A percentile compares a stretch with the other conserved stretches of the same genome.
Evolutionary conservation across 257 asterid genomes (phyloP).

Genomic region (Gardenia jasminoides): DNA sequence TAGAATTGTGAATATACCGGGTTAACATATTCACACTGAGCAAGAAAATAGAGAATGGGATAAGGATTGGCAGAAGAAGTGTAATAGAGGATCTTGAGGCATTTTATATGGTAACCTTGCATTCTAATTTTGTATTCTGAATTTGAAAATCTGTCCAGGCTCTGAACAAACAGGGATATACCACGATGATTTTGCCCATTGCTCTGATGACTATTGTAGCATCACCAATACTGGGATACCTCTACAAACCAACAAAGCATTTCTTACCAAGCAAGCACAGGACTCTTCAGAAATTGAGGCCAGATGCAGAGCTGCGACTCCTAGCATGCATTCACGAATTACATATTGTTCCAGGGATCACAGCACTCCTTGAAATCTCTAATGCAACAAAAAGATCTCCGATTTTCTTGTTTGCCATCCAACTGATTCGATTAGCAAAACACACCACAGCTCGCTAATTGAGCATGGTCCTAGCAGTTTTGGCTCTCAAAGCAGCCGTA

Average conservation of each 20-base stretch:
- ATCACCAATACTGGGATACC: constrained; percentile 22
- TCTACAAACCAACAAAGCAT: constrained; percentile 15
- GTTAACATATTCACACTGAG: too few relatives aligned
- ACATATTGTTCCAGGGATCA: constrained; percentile 23
- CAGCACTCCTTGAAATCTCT: constrained; percentile 14
- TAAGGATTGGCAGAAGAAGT: too few relatives aligned
- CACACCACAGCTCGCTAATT: constrained; percentile 24
- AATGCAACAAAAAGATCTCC: constrained; percentile 26
- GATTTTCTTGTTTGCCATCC: constrained; percentile 21
- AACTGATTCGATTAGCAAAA: constrained; percentile 24
- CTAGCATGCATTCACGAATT: constrained; percentile 27
- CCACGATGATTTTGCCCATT: constrained; percentile 15
- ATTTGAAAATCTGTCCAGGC: constrained; percentile 7
- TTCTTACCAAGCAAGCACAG: constrained; percentile 24
- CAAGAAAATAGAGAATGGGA: too few relatives aligned
- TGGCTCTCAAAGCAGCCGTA: constrained; percentile 13
- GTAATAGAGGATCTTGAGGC: too few relatives aligned
- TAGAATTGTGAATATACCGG: too few relatives aligned
- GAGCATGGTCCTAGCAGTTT: constrained; percentile 14
- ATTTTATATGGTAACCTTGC: neutral
- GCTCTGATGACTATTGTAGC: constrained; percentile 18
- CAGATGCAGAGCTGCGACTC: constrained; percentile 23
- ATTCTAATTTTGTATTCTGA: neutral
- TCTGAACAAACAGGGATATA: constrained; percentile 5
- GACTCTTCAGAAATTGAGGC: constrained; percentile 18